Conservation (phyloP, 2,329 filamentous ascomycete genomes). For the Volutella citrinella region DNA sequence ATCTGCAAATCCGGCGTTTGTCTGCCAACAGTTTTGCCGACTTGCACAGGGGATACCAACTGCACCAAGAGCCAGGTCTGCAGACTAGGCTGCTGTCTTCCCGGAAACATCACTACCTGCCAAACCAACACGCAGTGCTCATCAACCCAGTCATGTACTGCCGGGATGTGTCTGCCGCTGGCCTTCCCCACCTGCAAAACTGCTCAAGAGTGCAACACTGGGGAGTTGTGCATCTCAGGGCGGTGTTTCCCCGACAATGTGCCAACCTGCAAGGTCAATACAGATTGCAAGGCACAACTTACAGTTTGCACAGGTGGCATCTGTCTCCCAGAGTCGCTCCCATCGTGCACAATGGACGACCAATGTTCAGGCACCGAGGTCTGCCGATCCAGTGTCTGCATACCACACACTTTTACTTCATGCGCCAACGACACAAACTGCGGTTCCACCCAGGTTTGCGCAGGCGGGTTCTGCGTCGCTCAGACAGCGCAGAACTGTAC, state of each 20-base stretch:
- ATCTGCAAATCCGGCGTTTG: neutral
- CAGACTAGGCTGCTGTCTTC: slow-evolving; percentile 4
- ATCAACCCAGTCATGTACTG: neutral
- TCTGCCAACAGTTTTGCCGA: neutral
- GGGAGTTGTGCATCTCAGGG: neutral
- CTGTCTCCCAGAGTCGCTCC: neutral
- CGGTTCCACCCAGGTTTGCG: neutral
- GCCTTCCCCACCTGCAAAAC: neutral
- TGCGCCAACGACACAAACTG: slow-evolving; percentile 1
- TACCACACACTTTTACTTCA: slow-evolving; percentile 1
- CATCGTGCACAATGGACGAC: neutral
- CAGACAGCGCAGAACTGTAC: slow-evolving; percentile 1
- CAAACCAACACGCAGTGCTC: neutral
- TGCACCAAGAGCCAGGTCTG: slow-evolving; percentile 3
- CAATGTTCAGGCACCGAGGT: slow-evolving; percentile 1
- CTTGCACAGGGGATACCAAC: neutral
- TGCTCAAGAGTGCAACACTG: too few species aligned
- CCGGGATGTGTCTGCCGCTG: slow-evolving; percentile 1
- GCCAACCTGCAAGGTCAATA: neutral
- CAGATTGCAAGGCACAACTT: slow-evolving; percentile 1
- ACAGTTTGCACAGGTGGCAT: neutral
- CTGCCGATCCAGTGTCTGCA: slow-evolving; percentile 2
- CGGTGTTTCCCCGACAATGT: neutral
- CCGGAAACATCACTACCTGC: neutral
- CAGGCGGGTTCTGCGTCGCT: neutral